phyloP scores from a whole-genome alignment of 768 basidiomycete species.

The Mycena pura region DNA sequence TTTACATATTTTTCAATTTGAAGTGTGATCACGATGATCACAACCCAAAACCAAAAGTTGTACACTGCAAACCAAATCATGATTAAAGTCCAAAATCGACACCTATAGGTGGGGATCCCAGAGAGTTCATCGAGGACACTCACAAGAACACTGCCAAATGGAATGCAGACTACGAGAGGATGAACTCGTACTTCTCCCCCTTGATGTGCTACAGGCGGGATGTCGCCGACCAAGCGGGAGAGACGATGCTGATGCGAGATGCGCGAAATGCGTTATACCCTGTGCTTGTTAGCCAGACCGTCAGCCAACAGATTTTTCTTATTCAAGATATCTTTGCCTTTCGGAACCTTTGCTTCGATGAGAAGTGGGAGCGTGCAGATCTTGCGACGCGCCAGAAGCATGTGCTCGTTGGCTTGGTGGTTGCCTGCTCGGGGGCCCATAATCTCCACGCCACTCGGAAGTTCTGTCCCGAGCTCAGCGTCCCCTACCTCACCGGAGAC shows the following conservation, averaged over 20 bases:
- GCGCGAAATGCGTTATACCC: not conserved
- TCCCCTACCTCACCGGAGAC: not conserved
- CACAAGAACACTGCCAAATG: not conserved
- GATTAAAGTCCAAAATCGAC: too few species aligned
- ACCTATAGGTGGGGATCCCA: too few species aligned
- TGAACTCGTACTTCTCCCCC: not conserved
- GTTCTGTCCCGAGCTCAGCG: not conserved
- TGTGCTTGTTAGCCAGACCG: not conserved
- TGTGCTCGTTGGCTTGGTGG: not conserved
- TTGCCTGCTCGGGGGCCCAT: not conserved
- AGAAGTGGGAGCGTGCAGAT: not conserved
- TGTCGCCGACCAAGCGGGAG: not conserved
- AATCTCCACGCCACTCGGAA: constrained; percentile 1
- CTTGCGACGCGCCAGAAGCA: not conserved
- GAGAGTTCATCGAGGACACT: constrained; percentile 6
- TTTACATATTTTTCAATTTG: too few species aligned
- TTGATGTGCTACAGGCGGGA: not conserved
- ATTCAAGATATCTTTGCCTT: constrained; percentile 1
- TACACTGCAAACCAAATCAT: too few species aligned
- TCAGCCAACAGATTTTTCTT: not conserved
- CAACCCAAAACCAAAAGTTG: too few species aligned
- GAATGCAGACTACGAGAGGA: constrained; percentile 3
- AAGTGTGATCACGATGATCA: too few species aligned
- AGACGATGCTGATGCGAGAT: not conserved
- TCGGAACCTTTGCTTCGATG: not conserved